These are phyloP conservation scores for Cantharellus cinnabarinus DNA, from an alignment of 768 basidiomycete species.

Conservation along the genomic window DNA sequence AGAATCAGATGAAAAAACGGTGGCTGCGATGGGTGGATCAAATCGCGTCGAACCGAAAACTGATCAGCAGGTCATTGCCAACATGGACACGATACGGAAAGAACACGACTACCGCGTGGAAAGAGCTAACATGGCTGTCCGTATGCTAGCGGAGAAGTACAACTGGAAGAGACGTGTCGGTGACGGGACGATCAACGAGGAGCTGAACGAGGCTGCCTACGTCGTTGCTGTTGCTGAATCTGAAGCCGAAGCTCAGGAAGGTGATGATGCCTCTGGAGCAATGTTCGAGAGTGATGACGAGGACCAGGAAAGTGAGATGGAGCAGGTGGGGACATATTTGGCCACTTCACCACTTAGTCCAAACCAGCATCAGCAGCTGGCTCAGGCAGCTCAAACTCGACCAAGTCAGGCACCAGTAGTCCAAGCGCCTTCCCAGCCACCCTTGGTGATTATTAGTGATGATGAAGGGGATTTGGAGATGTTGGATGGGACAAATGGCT, in stretches of 20 bases:
- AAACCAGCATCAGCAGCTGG: too few relatives aligned
- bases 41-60: neutral
- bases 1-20: slow-evolving; percentile 47
- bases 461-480: too few relatives aligned
- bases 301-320: neutral
- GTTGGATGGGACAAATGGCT: too few relatives aligned
- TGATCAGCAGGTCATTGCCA: slow-evolving; percentile 4
- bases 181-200: neutral
- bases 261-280: neutral
- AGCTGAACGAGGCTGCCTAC: neutral
- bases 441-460: too few relatives aligned
- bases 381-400: too few relatives aligned
- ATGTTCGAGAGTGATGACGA: neutral
- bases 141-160: slow-evolving; percentile 56
- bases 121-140: slow-evolving; percentile 58
- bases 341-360: too few relatives aligned
- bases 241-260: neutral
- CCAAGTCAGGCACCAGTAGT: too few relatives aligned
- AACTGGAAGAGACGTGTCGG: slow-evolving; percentile 37
- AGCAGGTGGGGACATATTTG: neutral
- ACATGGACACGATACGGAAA: slow-evolving; percentile 23
- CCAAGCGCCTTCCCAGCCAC: too few relatives aligned
- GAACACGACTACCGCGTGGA: slow-evolving; percentile 62
- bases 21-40: slow-evolving; percentile 27
- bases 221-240: neutral